Base-by-base conservation (phyloP, 2,329 filamentous ascomycete genomes). In the Cytospora mali region DNA sequence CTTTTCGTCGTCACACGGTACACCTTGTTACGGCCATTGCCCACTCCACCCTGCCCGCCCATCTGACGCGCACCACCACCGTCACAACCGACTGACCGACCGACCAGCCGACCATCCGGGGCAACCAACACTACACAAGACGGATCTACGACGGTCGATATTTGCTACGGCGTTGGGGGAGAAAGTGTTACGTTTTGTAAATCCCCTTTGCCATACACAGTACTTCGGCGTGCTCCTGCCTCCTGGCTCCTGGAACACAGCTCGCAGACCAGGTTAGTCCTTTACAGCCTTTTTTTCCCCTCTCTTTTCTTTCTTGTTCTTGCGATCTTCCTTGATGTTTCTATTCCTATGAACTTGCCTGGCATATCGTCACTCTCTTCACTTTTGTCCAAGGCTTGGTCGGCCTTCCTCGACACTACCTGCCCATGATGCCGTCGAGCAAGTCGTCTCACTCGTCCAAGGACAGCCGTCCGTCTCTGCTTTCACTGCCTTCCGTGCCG, bases 361-460 rank as follows among this genome's bases (percentile, higher is more conserved):
- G 42, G 33, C 50, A 35, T 28, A 16, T 16, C 33, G 31, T 42
- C 53, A 35, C 55, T n/a, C 18, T 27, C 51, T 49, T 42, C 53
- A 52, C 58, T 31, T 27, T 54, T 39, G 21, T 33, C 46, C 35
- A 54, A 49, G 50, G 48, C 59, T 42, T 53, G 49, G 56, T 31
- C 33, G 55, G 48, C 28, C 35, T 42, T 27, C n/a, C 49, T 39
- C 48, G 55, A 54, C 46, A 52, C 52, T 14, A 14, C n/a, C 11
- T 54, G 55, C 61, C 62, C 63, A 66, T 48, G 57, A 67, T 67
- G 66, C 61, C 61, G 53, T 62, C 61, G 33, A 67, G 65, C 64
- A 66, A 64, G 63, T 66, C 61, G 25, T 64, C 61, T 42, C 62
- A 53, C 53, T 64, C 58, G 18, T 63, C 64, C 56, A 65, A 62